Base-by-base conservation (phyloP, 495 filamentous ascomycete species). In the Daldinia caldariorum region DNA sequence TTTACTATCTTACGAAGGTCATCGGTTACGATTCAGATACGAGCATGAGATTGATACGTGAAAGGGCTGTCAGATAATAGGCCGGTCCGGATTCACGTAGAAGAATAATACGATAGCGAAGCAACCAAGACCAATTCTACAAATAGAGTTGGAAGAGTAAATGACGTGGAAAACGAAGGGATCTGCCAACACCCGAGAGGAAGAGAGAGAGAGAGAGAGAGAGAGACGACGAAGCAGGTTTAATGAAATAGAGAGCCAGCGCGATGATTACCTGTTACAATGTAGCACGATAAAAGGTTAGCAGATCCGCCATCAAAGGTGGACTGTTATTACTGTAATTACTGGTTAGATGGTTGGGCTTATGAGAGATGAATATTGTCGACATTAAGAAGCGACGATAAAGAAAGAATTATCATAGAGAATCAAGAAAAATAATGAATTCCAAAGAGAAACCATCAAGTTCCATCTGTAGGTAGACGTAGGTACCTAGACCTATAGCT, bases 11-110 rank as follows among this genome's bases (percentile, higher is more conserved):
- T 39, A 83, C 75, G 35, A 72, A 74, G 22, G 63, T 83, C 29
- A 81, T 84, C 56, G 83, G 83, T 51, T 84, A 82, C 57, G 83
- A 85, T 67, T 58, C 70, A 38, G 68, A 74, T 22, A 84, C 79
- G 29, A 78, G 80, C 57, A 74, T 75, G 51, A 61, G 63, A 6
- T 61, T 84, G 47, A 74, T 83, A 58, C 69, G 69, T 18, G 80
- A 83, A 45, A 76, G 71, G 65, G 61, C 73, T 9, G 57, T 66
- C 9, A 78, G 69, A 64, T 80, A 70, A 70, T 76, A 35, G 77
- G 76, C 41, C 71, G 77, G 70, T 60, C 70, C 74, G 41, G 43
- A 76, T 47, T 3, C 20, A 47, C 8, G 1, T 47, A 50, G 58
- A 65, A 61, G 69, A 75, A 61, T 75, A 67, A 60, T 76, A 70